phyloP scores from a whole-genome alignment of 176 grass and related monocot genomes.

The Otatea glauca region DNA sequence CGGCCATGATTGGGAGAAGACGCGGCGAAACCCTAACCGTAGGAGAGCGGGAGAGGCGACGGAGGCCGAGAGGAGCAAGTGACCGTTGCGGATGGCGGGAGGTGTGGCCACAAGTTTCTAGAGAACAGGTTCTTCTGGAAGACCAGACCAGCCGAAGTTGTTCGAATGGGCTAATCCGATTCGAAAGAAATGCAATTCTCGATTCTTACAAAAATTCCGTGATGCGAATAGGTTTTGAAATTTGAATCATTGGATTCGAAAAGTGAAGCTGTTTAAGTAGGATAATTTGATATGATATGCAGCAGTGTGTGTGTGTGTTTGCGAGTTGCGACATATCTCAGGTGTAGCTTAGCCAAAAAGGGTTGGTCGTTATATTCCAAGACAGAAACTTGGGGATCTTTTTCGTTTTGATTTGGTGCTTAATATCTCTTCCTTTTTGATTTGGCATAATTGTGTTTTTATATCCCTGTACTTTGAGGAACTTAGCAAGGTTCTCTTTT shows the following conservation, averaged over 20 bases:
- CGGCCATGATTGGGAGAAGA: too few species aligned
- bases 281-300: background rate
- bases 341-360: background rate
- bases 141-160: too few species aligned
- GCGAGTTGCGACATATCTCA: too few species aligned
- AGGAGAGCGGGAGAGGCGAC: background rate
- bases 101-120: too few species aligned
- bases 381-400: background rate
- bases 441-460: too few species aligned
- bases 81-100: slow-evolving; percentile 33
- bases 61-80: slow-evolving; percentile 6
- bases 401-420: background rate
- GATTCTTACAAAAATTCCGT: background rate
- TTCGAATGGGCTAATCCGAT: background rate
- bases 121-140: too few species aligned
- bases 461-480: too few species aligned
- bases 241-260: background rate
- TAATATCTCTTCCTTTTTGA: too few species aligned
- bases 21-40: background rate
- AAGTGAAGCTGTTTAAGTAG: too few species aligned
- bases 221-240: background rate
- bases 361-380: too few species aligned
- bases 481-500: too few species aligned
- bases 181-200: background rate
- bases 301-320: too few species aligned